These are phyloP conservation scores for Paracoccidioides brasiliensis DNA, from an alignment of 2,329 filamentous ascomycete species.

Conservation along the genomic window DNA sequence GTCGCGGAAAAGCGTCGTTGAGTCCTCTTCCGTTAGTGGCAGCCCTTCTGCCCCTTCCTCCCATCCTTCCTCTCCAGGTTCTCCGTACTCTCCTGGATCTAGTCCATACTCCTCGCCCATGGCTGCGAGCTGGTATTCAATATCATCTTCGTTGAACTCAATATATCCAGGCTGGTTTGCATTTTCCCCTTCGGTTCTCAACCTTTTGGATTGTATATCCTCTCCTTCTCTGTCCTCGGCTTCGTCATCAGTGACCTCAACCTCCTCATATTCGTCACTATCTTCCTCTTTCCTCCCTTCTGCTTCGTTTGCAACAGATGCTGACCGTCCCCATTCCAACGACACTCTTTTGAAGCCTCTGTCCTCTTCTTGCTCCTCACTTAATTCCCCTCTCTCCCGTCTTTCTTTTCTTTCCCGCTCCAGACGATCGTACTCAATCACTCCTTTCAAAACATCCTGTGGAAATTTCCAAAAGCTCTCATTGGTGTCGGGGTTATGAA, in stretches of 20 bases:
- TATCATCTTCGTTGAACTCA: slow-evolving; percentile 89
- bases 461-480: slow-evolving; percentile 94
- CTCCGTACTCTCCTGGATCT: slow-evolving; percentile 63
- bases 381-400: slow-evolving; percentile 31
- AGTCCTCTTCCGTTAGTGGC: slow-evolving; percentile 61
- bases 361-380: slow-evolving; percentile 7
- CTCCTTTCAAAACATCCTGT: slow-evolving; percentile 65
- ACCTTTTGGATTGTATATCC: slow-evolving; percentile 38
- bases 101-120: slow-evolving; percentile 80
- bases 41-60: slow-evolving; percentile 56
- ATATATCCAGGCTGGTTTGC: slow-evolving; percentile 34
- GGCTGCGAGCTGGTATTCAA: slow-evolving; percentile 77
- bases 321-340: background rate
- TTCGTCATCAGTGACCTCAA: slow-evolving; percentile 55
- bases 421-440: slow-evolving; percentile 52
- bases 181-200: slow-evolving; percentile 37
- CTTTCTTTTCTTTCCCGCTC: slow-evolving; percentile 56
- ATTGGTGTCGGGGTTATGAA: slow-evolving; percentile 74
- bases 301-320: background rate
- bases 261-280: slow-evolving; percentile 63
- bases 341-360: background rate
- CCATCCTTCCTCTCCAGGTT: slow-evolving; percentile 38
- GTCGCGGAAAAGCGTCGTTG: slow-evolving; percentile 66
- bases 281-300: slow-evolving; percentile 27
- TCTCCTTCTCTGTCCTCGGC: slow-evolving; percentile 24